These are phyloP conservation scores for Hymenochaete sp. DNA, from an alignment of 1,284 basidiomycete species.

Conservation along the genomic window DNA sequence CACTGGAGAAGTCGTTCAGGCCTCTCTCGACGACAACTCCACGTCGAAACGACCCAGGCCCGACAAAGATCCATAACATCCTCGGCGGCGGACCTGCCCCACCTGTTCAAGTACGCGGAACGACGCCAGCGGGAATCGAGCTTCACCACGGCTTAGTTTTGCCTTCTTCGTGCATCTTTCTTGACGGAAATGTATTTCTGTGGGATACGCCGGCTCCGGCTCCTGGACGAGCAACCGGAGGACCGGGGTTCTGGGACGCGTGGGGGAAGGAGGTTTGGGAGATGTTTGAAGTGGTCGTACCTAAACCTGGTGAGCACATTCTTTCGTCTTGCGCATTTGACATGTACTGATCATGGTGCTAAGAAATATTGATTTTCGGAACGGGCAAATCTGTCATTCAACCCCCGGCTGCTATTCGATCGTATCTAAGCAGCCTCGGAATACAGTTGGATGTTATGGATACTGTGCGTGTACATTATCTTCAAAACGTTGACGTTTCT, in stretches of 20 bases:
- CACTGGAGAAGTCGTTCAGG: no score
- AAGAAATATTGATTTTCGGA: constrained; percentile 86
- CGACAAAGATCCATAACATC: constrained; percentile 50
- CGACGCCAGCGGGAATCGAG: constrained; percentile 52
- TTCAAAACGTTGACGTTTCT: background rate
- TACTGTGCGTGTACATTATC: constrained; percentile 50
- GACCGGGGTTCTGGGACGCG: constrained; percentile 36
- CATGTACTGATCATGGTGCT: background rate
- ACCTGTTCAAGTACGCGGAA: constrained; percentile 59
- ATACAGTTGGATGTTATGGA: constrained; percentile 94
- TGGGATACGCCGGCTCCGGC: constrained; percentile 78
- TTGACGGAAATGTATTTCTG: constrained; percentile 80
- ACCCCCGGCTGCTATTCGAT: constrained; percentile 60
- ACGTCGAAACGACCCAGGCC: constrained; percentile 1
- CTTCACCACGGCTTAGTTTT: constrained; percentile 72
- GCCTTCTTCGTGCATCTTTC: constrained; percentile 70
- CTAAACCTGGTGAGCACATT: constrained; percentile 67
- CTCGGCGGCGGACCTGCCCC: constrained; percentile 61
- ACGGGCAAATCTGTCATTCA: constrained; percentile 72
- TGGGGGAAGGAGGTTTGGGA: constrained; percentile 73
- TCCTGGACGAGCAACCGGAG: no score
- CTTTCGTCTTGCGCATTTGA: background rate
- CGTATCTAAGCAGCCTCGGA: constrained; percentile 69
- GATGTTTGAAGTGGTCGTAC: constrained; percentile 73
- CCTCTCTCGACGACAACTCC: no score